A percentile compares a stretch with the other conserved stretches of the same genome.
Conservation (phyloP, 2,329 filamentous ascomycete species). For the Pseudocercospora ulei region DNA sequence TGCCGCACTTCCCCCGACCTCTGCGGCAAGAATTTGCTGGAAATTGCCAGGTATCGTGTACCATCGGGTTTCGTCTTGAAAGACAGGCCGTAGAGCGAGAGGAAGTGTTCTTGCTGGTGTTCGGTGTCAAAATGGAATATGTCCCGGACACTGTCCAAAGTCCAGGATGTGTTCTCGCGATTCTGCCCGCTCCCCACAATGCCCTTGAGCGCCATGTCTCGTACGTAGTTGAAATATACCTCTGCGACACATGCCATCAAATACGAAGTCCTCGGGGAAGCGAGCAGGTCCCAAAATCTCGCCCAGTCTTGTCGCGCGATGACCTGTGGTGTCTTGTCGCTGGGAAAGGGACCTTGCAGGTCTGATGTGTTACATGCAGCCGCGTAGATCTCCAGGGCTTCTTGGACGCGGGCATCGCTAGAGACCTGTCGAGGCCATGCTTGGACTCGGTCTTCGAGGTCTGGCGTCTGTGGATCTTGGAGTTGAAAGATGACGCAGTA, state of each 20-base stretch:
- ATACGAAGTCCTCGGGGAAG: constrained; percentile 49
- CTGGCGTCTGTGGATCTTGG: constrained; percentile 40
- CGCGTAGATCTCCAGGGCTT: constrained; percentile 49
- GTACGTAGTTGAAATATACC: constrained; percentile 52
- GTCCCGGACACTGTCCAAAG: constrained; percentile 43
- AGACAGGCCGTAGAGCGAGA: constrained; percentile 45
- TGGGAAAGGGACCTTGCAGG: constrained; percentile 44
- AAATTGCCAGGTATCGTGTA: constrained; percentile 44
- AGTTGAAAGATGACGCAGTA: constrained; percentile 53
- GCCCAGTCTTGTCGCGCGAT: constrained; percentile 51
- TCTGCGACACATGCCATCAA: constrained; percentile 56
- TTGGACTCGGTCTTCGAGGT: constrained; percentile 51
- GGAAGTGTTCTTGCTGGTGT: constrained; percentile 47
- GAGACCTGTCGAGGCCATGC: constrained; percentile 46
- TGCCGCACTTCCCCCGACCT: constrained; percentile 37
- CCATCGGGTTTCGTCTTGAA: constrained; percentile 42
- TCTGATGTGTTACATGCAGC: constrained; percentile 48
- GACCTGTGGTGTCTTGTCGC: constrained; percentile 39
- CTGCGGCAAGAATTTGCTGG: constrained; percentile 16
- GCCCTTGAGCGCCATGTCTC: constrained; percentile 47
- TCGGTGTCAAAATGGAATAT: constrained; percentile 49
- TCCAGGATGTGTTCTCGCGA: constrained; percentile 49
- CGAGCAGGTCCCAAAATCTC: constrained; percentile 49
- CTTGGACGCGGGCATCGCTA: constrained; percentile 46
- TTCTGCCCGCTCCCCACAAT: constrained; percentile 22